These are phyloP conservation scores for Hypoxylon rubiginosum DNA, from an alignment of 2,329 filamentous ascomycete genomes.

Conservation along the genomic window DNA sequence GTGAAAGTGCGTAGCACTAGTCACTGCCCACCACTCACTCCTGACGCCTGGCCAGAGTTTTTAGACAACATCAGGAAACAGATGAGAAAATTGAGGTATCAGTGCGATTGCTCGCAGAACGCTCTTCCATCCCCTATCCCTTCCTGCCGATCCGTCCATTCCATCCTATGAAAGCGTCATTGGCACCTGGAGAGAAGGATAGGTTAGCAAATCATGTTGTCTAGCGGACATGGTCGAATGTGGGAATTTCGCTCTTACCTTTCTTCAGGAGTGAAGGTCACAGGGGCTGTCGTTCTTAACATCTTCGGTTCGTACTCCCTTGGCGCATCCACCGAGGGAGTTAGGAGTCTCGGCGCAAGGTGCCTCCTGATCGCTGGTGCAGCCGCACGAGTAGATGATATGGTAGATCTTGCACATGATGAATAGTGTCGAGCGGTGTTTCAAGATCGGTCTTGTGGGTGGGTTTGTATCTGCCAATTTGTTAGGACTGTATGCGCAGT, in stretches of 20 bases:
- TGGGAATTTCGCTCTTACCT: conserved; percentile 13
- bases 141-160: conserved; percentile 26
- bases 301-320: neutral
- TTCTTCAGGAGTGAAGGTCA: conserved; percentile 23
- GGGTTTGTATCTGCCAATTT: neutral
- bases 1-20: conserved; percentile 18
- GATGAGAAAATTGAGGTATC: conserved; percentile 38
- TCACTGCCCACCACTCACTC: conserved; percentile 18
- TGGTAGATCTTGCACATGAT: conserved; percentile 47
- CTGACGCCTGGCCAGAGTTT: conserved; percentile 28
- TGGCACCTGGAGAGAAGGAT: conserved; percentile 3
- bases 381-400: conserved; percentile 44
- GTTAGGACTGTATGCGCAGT: conserved; percentile 6
- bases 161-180: conserved; percentile 13
- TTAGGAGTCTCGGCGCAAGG: conserved; percentile 38
- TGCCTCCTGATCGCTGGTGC: conserved; percentile 23
- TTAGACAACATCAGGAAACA: conserved; percentile 31
- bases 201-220: conserved; percentile 23
- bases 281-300: conserved; percentile 19
- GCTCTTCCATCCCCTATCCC: conserved; percentile 42
- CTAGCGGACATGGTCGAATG: no score
- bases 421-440: conserved; percentile 12
- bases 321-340: conserved; percentile 18
- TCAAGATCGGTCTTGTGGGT: neutral
- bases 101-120: conserved; percentile 49